Conservation (phyloP, 768 basidiomycete species). For the Tulasnella sp. region DNA sequence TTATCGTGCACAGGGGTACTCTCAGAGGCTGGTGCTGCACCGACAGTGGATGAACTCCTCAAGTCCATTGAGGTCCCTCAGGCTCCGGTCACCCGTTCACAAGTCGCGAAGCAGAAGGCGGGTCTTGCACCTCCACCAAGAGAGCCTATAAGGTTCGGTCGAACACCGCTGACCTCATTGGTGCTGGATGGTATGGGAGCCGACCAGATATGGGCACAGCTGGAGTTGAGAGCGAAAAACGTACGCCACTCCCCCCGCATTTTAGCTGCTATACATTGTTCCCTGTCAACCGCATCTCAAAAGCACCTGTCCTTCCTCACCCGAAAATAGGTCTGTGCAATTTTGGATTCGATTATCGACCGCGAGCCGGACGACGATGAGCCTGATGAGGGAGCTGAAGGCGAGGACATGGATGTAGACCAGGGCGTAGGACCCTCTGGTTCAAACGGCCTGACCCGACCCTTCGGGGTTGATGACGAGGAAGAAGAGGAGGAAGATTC, state of each 20-base stretch:
- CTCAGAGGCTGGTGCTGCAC: constrained; percentile 62
- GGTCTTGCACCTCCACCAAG: constrained; percentile 21
- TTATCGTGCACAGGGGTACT: constrained; percentile 50
- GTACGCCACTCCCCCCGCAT: constrained; percentile 38
- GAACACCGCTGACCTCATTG: constrained; percentile 72
- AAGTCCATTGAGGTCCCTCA: constrained; percentile 64
- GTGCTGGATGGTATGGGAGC: constrained; percentile 74
- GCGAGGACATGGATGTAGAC: constrained; percentile 31
- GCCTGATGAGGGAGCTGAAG: constrained; percentile 31
- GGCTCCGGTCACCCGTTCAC: constrained; percentile 65
- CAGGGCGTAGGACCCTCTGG: not conserved
- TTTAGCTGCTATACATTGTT: not conserved
- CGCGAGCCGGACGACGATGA: constrained; percentile 36
- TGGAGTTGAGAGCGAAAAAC: constrained; percentile 73
- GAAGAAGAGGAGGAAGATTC: constrained; percentile 39
- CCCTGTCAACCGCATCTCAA: not conserved
- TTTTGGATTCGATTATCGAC: constrained; percentile 53
- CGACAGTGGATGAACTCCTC: constrained; percentile 63
- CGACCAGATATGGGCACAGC: constrained; percentile 90
- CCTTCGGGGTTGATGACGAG: constrained; percentile 31
- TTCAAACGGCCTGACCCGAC: constrained; percentile 2
- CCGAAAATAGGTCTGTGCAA: constrained; percentile 45
- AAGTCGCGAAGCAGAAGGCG: constrained; percentile 43
- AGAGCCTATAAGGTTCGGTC: constrained; percentile 32
- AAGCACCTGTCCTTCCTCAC: not conserved